A percentile compares a stretch with the other conserved stretches of the same genome.
Conservation (phyloP, 805 yeast genomes). For the Scheffersomyces lignosus region DNA sequence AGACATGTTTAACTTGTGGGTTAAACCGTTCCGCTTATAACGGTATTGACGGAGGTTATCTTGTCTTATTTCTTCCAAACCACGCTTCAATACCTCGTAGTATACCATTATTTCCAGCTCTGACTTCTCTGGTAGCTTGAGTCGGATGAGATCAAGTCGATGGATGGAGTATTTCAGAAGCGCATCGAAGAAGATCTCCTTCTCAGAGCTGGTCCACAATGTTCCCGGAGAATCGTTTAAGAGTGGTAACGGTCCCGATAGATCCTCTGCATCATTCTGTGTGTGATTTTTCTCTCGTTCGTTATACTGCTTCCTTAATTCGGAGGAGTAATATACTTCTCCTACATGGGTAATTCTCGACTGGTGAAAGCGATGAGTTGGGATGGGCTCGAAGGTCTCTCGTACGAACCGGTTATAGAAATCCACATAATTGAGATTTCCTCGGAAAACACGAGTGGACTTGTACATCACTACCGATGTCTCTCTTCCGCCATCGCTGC, state of each 20-base stretch:
- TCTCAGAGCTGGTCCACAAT: slow-evolving; percentile 49
- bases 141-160: slow-evolving; percentile 40
- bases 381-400: slow-evolving; percentile 14
- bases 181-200: slow-evolving; percentile 50
- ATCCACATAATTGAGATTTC: slow-evolving; percentile 26
- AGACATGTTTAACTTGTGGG: slow-evolving; percentile 7
- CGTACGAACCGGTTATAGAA: slow-evolving; percentile 30
- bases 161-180: slow-evolving; percentile 52
- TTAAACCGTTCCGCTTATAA: slow-evolving; percentile 3
- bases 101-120: slow-evolving; percentile 45
- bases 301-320: background rate
- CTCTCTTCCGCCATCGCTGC: too few species aligned
- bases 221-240: slow-evolving; percentile 25
- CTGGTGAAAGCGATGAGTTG: slow-evolving; percentile 4
- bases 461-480: too few species aligned
- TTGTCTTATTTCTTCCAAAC: slow-evolving; percentile 14
- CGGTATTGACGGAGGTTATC: background rate
- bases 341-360: slow-evolving; percentile 16
- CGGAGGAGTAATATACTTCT: slow-evolving; percentile 8
- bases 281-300: too few species aligned
- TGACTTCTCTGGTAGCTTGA: slow-evolving; percentile 42
- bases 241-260: too few species aligned
- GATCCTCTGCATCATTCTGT: too few species aligned
- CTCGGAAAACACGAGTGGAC: slow-evolving; percentile 25
- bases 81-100: slow-evolving; percentile 37